Base-by-base conservation (phyloP, 2,329 filamentous ascomycete species). In the Akanthomyces lecanii region DNA sequence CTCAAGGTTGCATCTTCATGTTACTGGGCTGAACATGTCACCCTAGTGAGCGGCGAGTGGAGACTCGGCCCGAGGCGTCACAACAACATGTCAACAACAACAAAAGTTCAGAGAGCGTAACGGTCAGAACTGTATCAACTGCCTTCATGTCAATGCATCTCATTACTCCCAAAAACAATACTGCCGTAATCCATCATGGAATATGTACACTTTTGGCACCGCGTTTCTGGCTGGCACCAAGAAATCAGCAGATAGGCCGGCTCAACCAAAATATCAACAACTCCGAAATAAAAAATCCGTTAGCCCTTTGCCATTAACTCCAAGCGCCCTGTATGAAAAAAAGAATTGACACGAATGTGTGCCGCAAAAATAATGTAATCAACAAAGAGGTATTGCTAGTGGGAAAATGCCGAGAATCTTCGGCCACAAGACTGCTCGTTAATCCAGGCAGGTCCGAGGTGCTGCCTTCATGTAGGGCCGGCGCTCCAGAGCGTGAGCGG, bases 141-240 rank as follows among this genome's bases (percentile, higher is more conserved):
- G 56, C 33, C 58, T 48, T 63, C 56, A 60, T 59, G 56, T 62
- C 63, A 65, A 68, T 67, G 67, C 64, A 67, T 61, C 67, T 61
- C 63, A 67, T 62, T 72, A 74, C 70, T 72, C 73, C 69, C 67
- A 66, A 67, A 62, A 63, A 65, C 64, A 71, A 67, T 66, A 70
- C 66, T 68, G 67, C 67, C 71, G 69, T 72, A 69, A 69, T 70
- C 71, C 71, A 72, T 74, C 74, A 74, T 72, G 71, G 71, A 72
- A 74, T 76, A 77, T 78, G 72, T 77, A 77, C 76, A 77, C 69
- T 71, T 72, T 74, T 73, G 70, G 69, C 64, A 67, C 67, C 66
- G 62, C 66, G 66, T 50, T 53, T 53, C 59, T 50, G 51, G 59
- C 59, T 48, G 10, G 51, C 4, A 25, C 48, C 59, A 53, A 23